Evolutionary conservation across 176 grass and related monocot genomes (phyloP), one percentile per base, ranked within the genome.

Genomic region (Miscanthus lutarioriparius): DNA sequence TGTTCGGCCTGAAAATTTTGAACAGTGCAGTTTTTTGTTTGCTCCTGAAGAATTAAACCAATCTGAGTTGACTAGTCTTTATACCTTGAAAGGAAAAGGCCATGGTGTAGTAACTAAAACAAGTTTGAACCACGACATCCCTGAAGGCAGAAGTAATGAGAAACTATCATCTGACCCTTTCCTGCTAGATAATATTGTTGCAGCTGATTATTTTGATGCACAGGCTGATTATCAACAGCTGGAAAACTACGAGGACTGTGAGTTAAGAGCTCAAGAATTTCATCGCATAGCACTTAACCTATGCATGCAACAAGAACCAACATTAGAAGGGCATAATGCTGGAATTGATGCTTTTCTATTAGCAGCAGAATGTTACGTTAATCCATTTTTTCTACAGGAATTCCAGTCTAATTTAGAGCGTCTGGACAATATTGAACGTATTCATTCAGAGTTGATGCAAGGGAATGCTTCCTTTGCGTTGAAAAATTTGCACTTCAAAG

Each of bases 261-360:
- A 93, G 78, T 87, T 88, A 65, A 85, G 87, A 81, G 90, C 95
- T 86, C 79, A 81, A 54, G 92, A 98, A 70, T 98, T 98, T 93
- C 89, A 88, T 61, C 92, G 67, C n/a, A 85, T 98, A 82, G 92
- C 92, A 83, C 22, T 91, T 62, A 90, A 93, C 79, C 80, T 98
- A 76, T 91, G 91, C 74, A 91, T 82, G 68, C 87, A 93, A 64
- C 84, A 75, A 64, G 87, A 98, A 61, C 72, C 86, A 66, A 91
- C 88, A 44, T n/a, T 79, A 75, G 95, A 98, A 80, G 87, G 91
- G 48, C 91, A 95, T 85, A 86, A 95, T 84, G 91, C 91, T 56
- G 92, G 91, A 81, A 95, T 98, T 77, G 95, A 98, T 89, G 87
- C 95, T 80, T 95, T 98, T 48, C 77, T 95, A 62, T 87, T 98